A percentile compares a stretch with the other conserved stretches of the same genome.
phyloP scores from a whole-genome alignment of 2,329 filamentous ascomycete species.

The Claviceps africana region DNA sequence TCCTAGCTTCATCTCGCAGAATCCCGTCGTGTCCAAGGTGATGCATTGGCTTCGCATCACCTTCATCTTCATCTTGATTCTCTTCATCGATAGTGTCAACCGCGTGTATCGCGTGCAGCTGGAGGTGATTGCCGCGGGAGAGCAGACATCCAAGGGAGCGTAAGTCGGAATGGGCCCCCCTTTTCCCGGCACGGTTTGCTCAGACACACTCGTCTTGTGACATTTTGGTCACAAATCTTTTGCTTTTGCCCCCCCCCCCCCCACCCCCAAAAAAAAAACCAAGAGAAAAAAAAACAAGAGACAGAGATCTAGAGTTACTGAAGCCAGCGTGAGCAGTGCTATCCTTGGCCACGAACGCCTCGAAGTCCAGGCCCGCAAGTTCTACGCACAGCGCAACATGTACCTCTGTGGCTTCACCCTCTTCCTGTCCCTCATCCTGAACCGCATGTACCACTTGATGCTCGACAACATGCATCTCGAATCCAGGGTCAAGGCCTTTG shows the following conservation, averaged over 20 bases:
- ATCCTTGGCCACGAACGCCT: constrained; percentile 86
- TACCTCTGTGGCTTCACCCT: constrained; percentile 99
- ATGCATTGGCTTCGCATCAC: constrained; percentile 99
- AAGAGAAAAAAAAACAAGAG: neutral
- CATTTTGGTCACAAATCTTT: no score
- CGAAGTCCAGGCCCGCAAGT: constrained; percentile 98
- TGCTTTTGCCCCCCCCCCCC: no score
- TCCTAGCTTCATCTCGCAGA: constrained; percentile 80
- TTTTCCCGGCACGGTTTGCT: neutral
- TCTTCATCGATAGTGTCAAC: constrained; percentile 92
- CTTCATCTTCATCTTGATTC: constrained; percentile 96
- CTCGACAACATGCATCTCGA: constrained; percentile 82
- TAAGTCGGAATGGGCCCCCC: constrained; percentile 26
- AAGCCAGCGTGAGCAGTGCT: constrained; percentile 23
- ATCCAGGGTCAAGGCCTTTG: constrained; percentile 74
- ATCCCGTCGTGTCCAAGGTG: constrained; percentile 68
- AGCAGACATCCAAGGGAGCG: constrained; percentile 32
- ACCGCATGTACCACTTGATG: constrained; percentile 98
- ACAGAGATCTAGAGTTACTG: neutral
- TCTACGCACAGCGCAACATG: constrained; percentile 99
- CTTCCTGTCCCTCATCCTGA: constrained; percentile 95
- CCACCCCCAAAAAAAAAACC: neutral
- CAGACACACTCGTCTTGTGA: no score
- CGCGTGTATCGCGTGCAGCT: constrained; percentile 94
- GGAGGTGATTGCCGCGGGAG: constrained; percentile 62